phyloP scores from a whole-genome alignment of 1,284 basidiomycete species.

The Marasmius sp. region DNA sequence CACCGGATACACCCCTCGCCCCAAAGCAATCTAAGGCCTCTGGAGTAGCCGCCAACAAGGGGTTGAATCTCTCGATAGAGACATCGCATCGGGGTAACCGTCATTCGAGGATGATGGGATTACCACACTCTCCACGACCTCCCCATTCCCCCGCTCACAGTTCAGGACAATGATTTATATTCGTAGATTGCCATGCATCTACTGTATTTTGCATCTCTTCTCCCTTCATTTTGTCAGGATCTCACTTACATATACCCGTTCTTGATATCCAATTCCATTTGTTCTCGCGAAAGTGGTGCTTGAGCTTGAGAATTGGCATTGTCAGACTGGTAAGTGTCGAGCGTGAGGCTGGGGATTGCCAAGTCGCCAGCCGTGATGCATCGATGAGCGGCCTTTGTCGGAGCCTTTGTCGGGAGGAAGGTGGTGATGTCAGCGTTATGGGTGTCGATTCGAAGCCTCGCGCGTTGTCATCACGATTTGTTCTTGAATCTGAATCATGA shows the following conservation, averaged over 20 bases:
- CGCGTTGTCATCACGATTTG: no score
- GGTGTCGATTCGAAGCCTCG: no score
- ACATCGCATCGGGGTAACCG: slow-evolving; percentile 53
- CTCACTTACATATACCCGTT: background rate
- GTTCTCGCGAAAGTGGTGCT: no score
- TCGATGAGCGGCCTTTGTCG: no score
- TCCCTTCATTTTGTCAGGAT: background rate
- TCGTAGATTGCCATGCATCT: background rate
- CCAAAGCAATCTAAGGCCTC: slow-evolving; percentile 51
- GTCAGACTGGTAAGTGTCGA: no score
- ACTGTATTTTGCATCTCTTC: background rate
- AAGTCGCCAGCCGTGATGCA: no score
- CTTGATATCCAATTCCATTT: background rate
- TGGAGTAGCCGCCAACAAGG: slow-evolving; percentile 62
- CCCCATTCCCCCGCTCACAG: slow-evolving; percentile 29
- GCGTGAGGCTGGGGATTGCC: no score
- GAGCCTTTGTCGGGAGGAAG: no score
- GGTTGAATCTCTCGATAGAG: slow-evolving; percentile 60
- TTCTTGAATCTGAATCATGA: no score
- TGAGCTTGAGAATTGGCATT: no score
- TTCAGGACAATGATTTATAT: background rate
- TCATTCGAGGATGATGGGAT: slow-evolving; percentile 60
- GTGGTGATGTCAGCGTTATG: no score
- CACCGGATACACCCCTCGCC: slow-evolving; percentile 38
- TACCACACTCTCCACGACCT: slow-evolving; percentile 63